These are phyloP conservation scores for Metschnikowia hibisci DNA, from an alignment of 805 yeast species.

Conservation along the genomic window DNA sequence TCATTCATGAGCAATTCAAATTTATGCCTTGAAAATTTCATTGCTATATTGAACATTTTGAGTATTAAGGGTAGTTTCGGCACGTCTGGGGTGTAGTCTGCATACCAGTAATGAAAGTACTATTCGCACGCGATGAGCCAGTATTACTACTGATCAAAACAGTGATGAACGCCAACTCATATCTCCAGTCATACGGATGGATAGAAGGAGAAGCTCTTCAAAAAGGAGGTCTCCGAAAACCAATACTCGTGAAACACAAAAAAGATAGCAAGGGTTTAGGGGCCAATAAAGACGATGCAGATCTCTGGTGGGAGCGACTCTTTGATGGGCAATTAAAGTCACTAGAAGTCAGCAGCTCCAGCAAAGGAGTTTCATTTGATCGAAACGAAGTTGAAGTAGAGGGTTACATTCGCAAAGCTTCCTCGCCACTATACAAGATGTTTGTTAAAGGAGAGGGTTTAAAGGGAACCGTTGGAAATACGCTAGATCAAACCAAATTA, in stretches of 20 bases:
- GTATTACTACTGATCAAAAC: not conserved
- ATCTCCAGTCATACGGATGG: constrained; percentile 85
- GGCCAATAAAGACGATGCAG: constrained; percentile 68
- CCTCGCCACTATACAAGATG: constrained; percentile 76
- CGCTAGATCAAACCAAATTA: constrained; percentile 10
- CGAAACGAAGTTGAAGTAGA: constrained; percentile 49
- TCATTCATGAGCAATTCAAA: no score
- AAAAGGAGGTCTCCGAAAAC: constrained; percentile 76
- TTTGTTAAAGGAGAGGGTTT: constrained; percentile 86
- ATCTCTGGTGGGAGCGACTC: constrained; percentile 95
- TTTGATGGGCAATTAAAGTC: constrained; percentile 90
- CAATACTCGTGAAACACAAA: constrained; percentile 86
- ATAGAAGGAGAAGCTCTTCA: constrained; percentile 81
- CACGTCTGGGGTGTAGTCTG: no score
- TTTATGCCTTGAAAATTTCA: no score
- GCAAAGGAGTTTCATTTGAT: constrained; percentile 45
- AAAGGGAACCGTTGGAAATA: constrained; percentile 63
- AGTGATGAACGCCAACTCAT: constrained; percentile 71
- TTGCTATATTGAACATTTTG: no score
- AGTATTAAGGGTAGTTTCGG: no score
- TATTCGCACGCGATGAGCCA: constrained; percentile 2
- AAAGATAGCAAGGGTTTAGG: constrained; percentile 91
- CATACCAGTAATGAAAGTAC: no score
- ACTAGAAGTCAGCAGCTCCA: constrained; percentile 50
- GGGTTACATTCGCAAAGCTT: constrained; percentile 44